phyloP scores from a whole-genome alignment of 2,329 filamentous ascomycete genomes.

The Arthrobotrys entomopaga region DNA sequence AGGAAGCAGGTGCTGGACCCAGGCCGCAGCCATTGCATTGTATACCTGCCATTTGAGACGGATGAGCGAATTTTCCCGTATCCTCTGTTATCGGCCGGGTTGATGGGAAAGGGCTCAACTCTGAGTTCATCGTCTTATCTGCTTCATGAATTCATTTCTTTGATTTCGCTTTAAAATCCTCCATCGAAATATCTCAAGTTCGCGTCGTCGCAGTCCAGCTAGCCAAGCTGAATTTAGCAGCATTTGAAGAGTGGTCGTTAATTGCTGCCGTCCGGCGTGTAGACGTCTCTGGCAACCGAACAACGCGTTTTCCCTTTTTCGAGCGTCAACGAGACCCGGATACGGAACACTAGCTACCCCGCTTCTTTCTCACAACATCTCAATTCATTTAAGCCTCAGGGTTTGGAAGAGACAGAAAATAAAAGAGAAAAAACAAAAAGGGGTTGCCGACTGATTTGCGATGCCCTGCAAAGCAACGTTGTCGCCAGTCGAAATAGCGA shows the following conservation, averaged over 20 bases:
- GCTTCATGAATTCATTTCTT: no score
- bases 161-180: no score
- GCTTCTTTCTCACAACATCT: conserved; percentile 26
- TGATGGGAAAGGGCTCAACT: neutral
- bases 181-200: no score
- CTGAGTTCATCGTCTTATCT: no score
- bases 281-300: conserved; percentile 10
- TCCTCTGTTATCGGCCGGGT: neutral
- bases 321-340: conserved; percentile 25
- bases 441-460: neutral
- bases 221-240: neutral
- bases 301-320: conserved; percentile 53
- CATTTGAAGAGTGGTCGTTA: neutral
- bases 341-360: conserved; percentile 28
- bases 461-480: conserved; percentile 49
- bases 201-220: neutral
- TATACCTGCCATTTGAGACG: conserved; percentile 1
- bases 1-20: neutral
- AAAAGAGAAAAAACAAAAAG: no score
- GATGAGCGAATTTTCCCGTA: neutral
- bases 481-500: conserved; percentile 40
- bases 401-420: no score
- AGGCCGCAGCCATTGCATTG: neutral
- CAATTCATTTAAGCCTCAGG: neutral
- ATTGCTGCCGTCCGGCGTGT: neutral